Evolutionary conservation across 495 filamentous ascomycete genomes (phyloP).

Genomic region (Chaetomidium leptoderma): DNA sequence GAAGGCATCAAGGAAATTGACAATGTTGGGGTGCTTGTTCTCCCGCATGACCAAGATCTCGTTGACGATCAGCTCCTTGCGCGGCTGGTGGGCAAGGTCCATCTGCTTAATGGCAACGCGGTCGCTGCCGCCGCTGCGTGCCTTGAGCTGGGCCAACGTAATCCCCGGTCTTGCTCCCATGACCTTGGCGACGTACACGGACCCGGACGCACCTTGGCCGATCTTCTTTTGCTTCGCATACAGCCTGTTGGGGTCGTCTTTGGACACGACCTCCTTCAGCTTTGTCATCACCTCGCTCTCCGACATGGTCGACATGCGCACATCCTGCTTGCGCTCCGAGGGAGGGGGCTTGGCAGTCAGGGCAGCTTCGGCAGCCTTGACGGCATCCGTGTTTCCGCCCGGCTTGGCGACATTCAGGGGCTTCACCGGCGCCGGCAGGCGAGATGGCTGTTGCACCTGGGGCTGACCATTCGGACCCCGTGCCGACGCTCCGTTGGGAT

Average conservation of each 20-base stretch:
- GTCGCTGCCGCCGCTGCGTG: conserved; percentile 55
- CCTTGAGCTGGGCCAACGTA: conserved; percentile 61
- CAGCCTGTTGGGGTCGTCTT: conserved; percentile 81
- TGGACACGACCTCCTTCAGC: conserved; percentile 85
- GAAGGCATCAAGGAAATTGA: conserved; percentile 98
- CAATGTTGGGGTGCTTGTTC: conserved; percentile 94
- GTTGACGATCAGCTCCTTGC: conserved; percentile 98
- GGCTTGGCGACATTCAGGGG: conserved; percentile 91
- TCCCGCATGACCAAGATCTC: conserved; percentile 99
- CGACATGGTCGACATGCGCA: conserved; percentile 95
- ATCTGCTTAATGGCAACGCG: conserved; percentile 99
- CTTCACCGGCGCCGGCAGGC: conserved; percentile 72
- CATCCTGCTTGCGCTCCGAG: conserved; percentile 69
- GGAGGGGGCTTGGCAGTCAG: conserved; percentile 67
- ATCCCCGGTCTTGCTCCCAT: conserved; percentile 59
- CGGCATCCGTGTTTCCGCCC: conserved; percentile 53
- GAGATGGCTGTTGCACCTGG: conserved; percentile 47
- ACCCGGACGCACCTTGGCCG: conserved; percentile 94
- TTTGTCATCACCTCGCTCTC: conserved; percentile 96
- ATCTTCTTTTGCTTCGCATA: conserved; percentile 99
- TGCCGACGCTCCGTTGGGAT: conserved; percentile 38
- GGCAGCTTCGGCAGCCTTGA: conserved; percentile 78
- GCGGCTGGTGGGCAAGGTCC: conserved; percentile 93
- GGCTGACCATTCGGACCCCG: conserved; percentile 35
- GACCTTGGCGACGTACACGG: conserved; percentile 94